These are phyloP conservation scores for Akanthomyces uredinophilus DNA, from an alignment of 2,329 filamentous ascomycete genomes.

Conservation along the genomic window DNA sequence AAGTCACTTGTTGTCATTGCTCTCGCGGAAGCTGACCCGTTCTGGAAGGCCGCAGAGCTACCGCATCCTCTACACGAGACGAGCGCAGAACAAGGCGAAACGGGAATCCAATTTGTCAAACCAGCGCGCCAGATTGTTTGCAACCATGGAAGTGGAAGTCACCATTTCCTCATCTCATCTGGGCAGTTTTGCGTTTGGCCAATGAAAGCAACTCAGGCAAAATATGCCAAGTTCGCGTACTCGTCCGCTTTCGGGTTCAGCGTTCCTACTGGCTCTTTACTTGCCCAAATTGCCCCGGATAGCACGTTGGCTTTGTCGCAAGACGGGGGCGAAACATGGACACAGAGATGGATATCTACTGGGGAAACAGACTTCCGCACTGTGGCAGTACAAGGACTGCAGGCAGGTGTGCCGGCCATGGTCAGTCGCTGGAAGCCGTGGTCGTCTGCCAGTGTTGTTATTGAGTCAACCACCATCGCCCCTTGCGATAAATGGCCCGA, in stretches of 20 bases:
- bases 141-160: constrained; percentile 27
- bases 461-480: constrained; percentile 26
- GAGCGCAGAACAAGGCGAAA: not conserved
- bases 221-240: constrained; percentile 45
- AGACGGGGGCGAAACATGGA: constrained; percentile 28
- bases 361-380: constrained; percentile 13
- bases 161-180: constrained; percentile 39
- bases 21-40: constrained; percentile 31
- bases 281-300: constrained; percentile 31
- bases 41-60: constrained; percentile 40
- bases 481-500: constrained; percentile 29
- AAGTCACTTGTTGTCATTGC: constrained; percentile 43
- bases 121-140: constrained; percentile 40
- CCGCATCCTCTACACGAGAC: constrained; percentile 19
- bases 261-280: constrained; percentile 33
- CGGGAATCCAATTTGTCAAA: not conserved
- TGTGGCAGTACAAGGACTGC: not conserved
- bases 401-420: not conserved
- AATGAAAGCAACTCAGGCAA: constrained; percentile 37
- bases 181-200: constrained; percentile 35
- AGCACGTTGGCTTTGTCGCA: constrained; percentile 26
- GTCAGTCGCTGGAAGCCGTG: constrained; percentile 4
- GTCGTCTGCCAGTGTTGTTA: constrained; percentile 19
- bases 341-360: constrained; percentile 25
- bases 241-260: constrained; percentile 43